Conservation (phyloP, 768 basidiomycete genomes). For the Leccinum disarticulatum region DNA sequence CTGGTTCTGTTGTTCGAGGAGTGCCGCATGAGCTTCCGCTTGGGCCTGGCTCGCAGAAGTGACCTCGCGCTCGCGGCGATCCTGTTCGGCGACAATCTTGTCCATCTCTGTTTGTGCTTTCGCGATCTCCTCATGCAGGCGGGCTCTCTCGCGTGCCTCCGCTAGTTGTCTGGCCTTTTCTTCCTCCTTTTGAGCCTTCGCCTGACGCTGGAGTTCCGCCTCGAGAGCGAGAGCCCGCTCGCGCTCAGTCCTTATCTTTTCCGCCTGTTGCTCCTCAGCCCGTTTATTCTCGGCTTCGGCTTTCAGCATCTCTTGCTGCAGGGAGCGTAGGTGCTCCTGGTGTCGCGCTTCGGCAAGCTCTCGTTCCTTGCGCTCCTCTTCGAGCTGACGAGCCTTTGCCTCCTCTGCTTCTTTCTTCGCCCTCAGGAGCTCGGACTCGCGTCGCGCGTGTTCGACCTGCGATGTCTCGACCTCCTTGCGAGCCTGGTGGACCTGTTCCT, state of each 20-base stretch:
- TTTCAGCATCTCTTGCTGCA: conserved; percentile 29
- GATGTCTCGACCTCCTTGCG: conserved; percentile 30
- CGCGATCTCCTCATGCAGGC: conserved; percentile 30
- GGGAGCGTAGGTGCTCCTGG: conserved; percentile 29
- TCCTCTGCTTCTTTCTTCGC: conserved; percentile 29
- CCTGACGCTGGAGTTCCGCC: conserved; percentile 29
- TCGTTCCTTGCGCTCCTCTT: conserved; percentile 32
- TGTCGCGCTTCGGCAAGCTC: conserved; percentile 29
- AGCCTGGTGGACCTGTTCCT: conserved; percentile 30
- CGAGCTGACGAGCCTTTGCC: conserved; percentile 27
- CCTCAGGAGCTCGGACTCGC: conserved; percentile 28
- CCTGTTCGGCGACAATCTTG: conserved; percentile 23
- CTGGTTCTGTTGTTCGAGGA: conserved; percentile 25
- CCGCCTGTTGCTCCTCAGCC: conserved; percentile 24
- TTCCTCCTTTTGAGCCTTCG: conserved; percentile 25
- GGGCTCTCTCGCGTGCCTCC: conserved; percentile 32
- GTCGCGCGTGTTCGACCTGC: conserved; percentile 28
- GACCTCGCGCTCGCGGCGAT: conserved; percentile 28
- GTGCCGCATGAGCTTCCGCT: conserved; percentile 24
- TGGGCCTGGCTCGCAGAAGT: conserved; percentile 24
- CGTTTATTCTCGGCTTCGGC: conserved; percentile 25
- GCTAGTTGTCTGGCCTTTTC: conserved; percentile 20
- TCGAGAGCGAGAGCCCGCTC: conserved; percentile 33
- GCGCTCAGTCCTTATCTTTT: conserved; percentile 26
- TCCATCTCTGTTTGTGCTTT: conserved; percentile 29